phyloP scores from a whole-genome alignment of 139 green algal genomes.

The Edaphochlamys debaryana region DNA sequence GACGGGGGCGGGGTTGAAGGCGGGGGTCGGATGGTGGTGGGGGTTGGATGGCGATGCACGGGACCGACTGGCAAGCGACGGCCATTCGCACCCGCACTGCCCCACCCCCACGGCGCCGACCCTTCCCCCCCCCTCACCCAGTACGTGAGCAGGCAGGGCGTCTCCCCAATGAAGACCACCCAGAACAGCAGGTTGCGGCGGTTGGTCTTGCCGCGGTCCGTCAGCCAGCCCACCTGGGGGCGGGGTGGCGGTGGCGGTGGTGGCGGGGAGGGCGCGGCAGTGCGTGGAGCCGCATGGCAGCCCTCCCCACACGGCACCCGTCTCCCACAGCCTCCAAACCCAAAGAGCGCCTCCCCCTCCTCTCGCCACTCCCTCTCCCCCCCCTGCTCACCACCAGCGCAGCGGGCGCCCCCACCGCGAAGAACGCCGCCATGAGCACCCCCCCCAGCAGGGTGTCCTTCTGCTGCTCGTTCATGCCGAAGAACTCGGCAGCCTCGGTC shows the following conservation, averaged over 20 bases:
- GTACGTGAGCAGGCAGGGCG: slow-evolving; percentile 78
- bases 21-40: no score
- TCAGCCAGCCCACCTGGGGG: slow-evolving; percentile 68
- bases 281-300: no score
- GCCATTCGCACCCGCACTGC: not conserved
- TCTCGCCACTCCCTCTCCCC: no score
- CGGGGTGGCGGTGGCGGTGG: not conserved
- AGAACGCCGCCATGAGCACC: slow-evolving; percentile 84
- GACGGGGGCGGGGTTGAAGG: no score
- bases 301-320: no score
- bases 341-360: no score
- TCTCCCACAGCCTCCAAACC: no score
- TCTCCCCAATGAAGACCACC: slow-evolving; percentile 77
- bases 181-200: slow-evolving; percentile 75
- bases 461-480: slow-evolving; percentile 72
- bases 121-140: slow-evolving; percentile 52
- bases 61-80: no score
- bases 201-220: slow-evolving; percentile 64
- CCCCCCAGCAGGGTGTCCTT: slow-evolving; percentile 81
- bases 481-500: slow-evolving; percentile 60
- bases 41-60: no score
- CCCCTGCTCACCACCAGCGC: slow-evolving; percentile 69
- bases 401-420: slow-evolving; percentile 82
- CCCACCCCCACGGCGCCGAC: no score
- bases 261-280: not conserved